phyloP scores from a whole-genome alignment of 192 early-diverging fungal genomes.

The Entomortierella lignicola region DNA sequence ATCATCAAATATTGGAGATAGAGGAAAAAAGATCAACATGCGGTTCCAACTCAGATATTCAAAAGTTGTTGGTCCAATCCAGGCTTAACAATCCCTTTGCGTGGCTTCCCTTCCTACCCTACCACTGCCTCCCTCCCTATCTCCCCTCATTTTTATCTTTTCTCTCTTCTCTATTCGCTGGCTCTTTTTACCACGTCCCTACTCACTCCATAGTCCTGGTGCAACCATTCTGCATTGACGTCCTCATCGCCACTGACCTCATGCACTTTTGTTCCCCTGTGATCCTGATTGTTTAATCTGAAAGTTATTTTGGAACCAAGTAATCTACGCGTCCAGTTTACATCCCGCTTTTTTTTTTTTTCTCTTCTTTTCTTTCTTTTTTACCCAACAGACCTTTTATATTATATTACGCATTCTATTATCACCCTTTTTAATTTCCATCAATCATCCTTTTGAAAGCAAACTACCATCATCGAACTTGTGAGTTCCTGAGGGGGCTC shows the following conservation, averaged over 20 bases:
- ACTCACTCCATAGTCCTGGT: too few species aligned
- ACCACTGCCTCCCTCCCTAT: background rate
- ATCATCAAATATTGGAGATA: too few species aligned
- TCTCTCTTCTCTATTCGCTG: background rate
- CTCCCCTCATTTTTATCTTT: background rate
- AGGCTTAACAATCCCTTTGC: background rate
- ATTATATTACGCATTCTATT: background rate
- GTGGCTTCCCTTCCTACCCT: background rate
- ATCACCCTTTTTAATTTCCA: background rate
- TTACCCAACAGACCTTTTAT: background rate
- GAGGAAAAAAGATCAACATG: too few species aligned
- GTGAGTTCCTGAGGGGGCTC: background rate
- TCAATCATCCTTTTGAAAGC: background rate
- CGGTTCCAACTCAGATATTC: too few species aligned
- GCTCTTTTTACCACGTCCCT: background rate
- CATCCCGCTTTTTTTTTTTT: background rate
- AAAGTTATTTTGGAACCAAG: background rate
- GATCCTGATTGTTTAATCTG: too few species aligned
- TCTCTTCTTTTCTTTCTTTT: background rate
- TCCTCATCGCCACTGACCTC: background rate
- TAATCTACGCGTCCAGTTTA: background rate
- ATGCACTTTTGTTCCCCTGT: background rate
- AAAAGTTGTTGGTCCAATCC: too few species aligned
- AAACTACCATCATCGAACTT: too few species aligned
- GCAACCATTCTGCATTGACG: too few species aligned